Evolutionary conservation across 2,329 filamentous ascomycete genomes (phyloP), one percentile per base, ranked within the genome.

Genomic region (Aspergillus sp.): DNA sequence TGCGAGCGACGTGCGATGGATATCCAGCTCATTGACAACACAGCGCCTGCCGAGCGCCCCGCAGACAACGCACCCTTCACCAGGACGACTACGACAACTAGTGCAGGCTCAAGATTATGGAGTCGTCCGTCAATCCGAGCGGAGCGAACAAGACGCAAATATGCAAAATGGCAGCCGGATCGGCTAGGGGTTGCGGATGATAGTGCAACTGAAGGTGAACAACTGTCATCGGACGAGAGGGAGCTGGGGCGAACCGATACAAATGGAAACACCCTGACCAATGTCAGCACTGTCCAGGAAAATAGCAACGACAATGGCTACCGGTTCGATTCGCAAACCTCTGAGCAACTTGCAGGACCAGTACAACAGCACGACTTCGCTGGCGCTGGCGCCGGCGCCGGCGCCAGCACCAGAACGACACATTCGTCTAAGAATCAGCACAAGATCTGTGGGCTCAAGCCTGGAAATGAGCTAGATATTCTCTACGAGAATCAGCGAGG

Each of bases 401-500:
- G 46, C 19, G 43, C 46, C 25, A 47, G 25, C 48, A 56, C 13
- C 8, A 28, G 31, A 34, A 60, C 38, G 30, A 61, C 54, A 13
- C 59, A 58, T 34, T 50, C 54, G 23, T 23, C 52, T n/a, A 25
- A 54, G 19, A 46, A 47, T n/a, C 62, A 64, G 31, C 56, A 60
- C 3, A 61, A 63, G 3, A 47, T 66, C 7, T 66, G 66, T 9
- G 68, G 70, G 23, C 61, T 63, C 3, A 72, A 72, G 30, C 59
- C 72, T 2, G 68, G 71, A 46, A 76, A 73, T 2, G 89, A 86
- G 30, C 87, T 98, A 63, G 95, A 99, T 66, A 86, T 98, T 5
- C 82, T 99, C 0, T 98, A 96, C 77, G 95, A 99, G 76, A 99
- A 99, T 72, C 91, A 99, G 79, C 87, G 95, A 60, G 95, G 95